A percentile compares a stretch with the other conserved stretches of the same genome.
Evolutionary conservation across 2,329 filamentous ascomycete species (phyloP).

Genomic region (Aspergillus latus): DNA sequence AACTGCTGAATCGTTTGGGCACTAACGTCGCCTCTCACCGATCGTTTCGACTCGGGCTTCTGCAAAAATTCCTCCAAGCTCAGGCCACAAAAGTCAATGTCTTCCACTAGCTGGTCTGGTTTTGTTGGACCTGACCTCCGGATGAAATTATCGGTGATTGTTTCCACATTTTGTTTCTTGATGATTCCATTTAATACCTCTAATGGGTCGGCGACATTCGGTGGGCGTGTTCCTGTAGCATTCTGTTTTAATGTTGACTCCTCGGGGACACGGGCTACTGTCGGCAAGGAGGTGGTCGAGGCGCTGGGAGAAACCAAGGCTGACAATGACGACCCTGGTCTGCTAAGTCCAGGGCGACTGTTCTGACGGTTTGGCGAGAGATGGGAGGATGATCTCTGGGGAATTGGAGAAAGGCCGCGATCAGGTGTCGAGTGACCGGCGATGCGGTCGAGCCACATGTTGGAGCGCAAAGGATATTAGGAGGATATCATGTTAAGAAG

Average conservation of each 20-base stretch:
- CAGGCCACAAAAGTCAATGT: constrained; percentile 76
- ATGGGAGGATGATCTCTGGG: constrained; percentile 65
- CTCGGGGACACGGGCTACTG: constrained; percentile 62
- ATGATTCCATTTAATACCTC: constrained; percentile 66
- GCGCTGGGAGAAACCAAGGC: constrained; percentile 68
- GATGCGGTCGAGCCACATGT: constrained; percentile 90
- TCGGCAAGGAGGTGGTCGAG: constrained; percentile 72
- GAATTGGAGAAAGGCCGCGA: constrained; percentile 70
- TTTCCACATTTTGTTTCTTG: constrained; percentile 37
- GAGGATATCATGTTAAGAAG: not conserved
- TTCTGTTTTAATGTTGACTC: constrained; percentile 66
- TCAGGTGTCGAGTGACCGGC: constrained; percentile 66
- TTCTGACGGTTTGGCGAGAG: constrained; percentile 68
- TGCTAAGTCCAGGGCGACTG: constrained; percentile 65
- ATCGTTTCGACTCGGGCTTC: constrained; percentile 30
- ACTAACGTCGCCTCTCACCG: constrained; percentile 39
- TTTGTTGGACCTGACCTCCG: constrained; percentile 17
- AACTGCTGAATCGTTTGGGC: constrained; percentile 71
- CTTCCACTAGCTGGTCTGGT: constrained; percentile 55
- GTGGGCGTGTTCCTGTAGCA: constrained; percentile 49
- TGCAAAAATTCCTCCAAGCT: constrained; percentile 71
- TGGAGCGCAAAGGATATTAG: constrained; percentile 18
- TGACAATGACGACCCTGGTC: constrained; percentile 75
- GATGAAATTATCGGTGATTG: constrained; percentile 16
- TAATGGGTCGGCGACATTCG: constrained; percentile 66